These are phyloP conservation scores for Phoenix roebelenii DNA, from an alignment of 176 grass and related monocot species.

Conservation along the genomic window DNA sequence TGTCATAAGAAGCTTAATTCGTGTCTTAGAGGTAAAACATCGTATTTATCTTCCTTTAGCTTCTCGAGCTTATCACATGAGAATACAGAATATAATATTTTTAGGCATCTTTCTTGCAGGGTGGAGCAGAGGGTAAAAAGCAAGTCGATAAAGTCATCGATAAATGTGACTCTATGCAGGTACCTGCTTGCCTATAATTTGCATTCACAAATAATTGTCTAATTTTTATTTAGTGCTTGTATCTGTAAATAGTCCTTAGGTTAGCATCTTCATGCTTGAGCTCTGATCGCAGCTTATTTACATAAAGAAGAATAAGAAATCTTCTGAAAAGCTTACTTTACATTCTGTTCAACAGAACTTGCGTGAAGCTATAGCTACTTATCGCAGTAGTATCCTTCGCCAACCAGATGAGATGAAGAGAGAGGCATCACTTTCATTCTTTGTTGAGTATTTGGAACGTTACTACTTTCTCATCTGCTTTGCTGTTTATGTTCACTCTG, in stretches of 20 bases:
- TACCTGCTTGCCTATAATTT: constrained; percentile 8
- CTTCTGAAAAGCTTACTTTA: too few species aligned
- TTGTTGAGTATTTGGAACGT: constrained; percentile 98
- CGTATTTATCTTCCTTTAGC: neutral
- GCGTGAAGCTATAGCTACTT: constrained; percentile 88
- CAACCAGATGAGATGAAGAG: constrained; percentile 98
- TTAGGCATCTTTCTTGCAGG: constrained; percentile 37
- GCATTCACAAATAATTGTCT: neutral
- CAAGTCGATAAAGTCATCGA: constrained; percentile 99
- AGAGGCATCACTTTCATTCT: constrained; percentile 93
- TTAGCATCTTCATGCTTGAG: neutral
- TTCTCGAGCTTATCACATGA: too few species aligned
- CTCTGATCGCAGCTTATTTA: neutral
- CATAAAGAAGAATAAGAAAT: too few species aligned
- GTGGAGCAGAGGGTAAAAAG: constrained; percentile 90
- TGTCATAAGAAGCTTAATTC: constrained; percentile 94
- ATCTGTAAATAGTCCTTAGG: too few species aligned
- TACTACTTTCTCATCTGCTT: constrained; percentile 99
- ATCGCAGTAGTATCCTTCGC: constrained; percentile 89
- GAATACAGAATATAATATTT: constrained; percentile 2
- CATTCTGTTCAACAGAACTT: constrained; percentile 66
- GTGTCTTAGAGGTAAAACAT: constrained; percentile 78
- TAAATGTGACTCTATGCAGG: constrained; percentile 98
- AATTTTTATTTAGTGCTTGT: too few species aligned
- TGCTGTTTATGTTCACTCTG: constrained; percentile 85